phyloP scores from a whole-genome alignment of 2,329 filamentous ascomycete species.

The Fusarium tjaetaba region DNA sequence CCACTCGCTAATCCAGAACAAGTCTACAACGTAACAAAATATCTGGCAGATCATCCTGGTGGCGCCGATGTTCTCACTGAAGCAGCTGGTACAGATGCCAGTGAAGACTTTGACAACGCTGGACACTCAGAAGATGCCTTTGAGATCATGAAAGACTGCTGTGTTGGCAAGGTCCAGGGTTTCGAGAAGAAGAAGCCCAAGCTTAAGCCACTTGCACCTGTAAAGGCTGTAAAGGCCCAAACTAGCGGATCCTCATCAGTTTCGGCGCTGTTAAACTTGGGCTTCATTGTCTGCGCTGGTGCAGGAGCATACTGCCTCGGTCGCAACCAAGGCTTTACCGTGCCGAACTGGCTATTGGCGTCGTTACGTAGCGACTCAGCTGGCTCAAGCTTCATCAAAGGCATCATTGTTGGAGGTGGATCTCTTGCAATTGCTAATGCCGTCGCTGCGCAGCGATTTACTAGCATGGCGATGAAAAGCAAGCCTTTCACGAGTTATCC shows the following conservation, averaged over 20 bases:
- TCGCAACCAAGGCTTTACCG: not conserved
- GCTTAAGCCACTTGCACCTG: slow-evolving; percentile 17
- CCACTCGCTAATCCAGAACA: slow-evolving; percentile 23
- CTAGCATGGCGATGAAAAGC: slow-evolving; percentile 41
- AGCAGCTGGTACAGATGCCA: slow-evolving; percentile 80
- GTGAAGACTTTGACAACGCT: slow-evolving; percentile 83
- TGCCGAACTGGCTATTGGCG: not conserved
- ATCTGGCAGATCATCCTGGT: slow-evolving; percentile 71
- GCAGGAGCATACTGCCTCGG: not conserved
- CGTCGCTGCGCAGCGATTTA: slow-evolving; percentile 42
- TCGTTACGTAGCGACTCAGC: not conserved
- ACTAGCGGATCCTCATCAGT: not conserved
- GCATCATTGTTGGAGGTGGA: slow-evolving; percentile 8
- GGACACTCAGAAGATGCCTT: slow-evolving; percentile 76
- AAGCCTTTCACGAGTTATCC: slow-evolving; percentile 38
- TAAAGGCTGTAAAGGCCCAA: rapidly evolving
- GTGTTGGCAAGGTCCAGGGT: slow-evolving; percentile 51
- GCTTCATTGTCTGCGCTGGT: not conserved
- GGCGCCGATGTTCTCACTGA: slow-evolving; percentile 82
- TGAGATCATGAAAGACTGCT: slow-evolving; percentile 53
- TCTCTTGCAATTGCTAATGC: slow-evolving; percentile 41
- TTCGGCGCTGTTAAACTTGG: not conserved
- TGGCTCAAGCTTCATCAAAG: slow-evolving; percentile 24
- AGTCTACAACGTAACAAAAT: slow-evolving; percentile 69
- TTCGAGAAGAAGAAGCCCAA: slow-evolving; percentile 22